phyloP scores from a whole-genome alignment of 352 stramenopile species.

The Globisporangium paroecandrum region DNA sequence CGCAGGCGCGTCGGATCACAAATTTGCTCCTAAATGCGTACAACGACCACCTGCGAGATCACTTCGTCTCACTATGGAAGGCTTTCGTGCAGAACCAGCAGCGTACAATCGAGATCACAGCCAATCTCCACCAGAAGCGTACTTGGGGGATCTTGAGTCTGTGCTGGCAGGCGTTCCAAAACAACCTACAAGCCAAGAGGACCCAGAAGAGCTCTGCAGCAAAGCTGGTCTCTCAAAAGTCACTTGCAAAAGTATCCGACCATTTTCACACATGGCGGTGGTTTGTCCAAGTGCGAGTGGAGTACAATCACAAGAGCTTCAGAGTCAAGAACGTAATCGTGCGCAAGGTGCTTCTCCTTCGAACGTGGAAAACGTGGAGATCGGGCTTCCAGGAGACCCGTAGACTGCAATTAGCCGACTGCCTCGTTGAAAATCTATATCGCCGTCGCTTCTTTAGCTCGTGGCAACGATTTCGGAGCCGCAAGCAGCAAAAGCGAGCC shows the following conservation, averaged over 20 bases:
- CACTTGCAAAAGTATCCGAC: too few species aligned
- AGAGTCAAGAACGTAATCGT: not conserved
- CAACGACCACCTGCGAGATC: not conserved
- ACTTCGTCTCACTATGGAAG: not conserved
- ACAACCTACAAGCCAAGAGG: not conserved
- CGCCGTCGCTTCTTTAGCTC: constrained; percentile 1
- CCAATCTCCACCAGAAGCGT: not conserved
- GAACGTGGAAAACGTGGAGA: constrained; percentile 1
- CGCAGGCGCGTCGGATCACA: not conserved
- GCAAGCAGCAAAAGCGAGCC: constrained; percentile 6
- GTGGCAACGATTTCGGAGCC: constrained; percentile 22
- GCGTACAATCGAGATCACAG: not conserved
- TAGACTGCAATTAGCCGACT: not conserved
- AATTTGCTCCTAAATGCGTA: not conserved
- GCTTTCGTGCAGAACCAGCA: not conserved
- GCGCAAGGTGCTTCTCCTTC: not conserved
- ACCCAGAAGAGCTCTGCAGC: not conserved
- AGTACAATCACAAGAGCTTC: not conserved
- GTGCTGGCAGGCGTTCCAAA: constrained; percentile 9
- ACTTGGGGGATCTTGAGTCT: not conserved
- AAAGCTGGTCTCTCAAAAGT: not conserved
- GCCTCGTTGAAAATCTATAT: not conserved
- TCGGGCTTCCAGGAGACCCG: not conserved
- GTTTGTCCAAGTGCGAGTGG: not conserved
- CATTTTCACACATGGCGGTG: not conserved